Percentiles rank a stretch among this genome's conserved stretches.
These are phyloP conservation scores for Candida broadrunensis DNA, from an alignment of 805 yeast genomes.

Conservation along the genomic window DNA sequence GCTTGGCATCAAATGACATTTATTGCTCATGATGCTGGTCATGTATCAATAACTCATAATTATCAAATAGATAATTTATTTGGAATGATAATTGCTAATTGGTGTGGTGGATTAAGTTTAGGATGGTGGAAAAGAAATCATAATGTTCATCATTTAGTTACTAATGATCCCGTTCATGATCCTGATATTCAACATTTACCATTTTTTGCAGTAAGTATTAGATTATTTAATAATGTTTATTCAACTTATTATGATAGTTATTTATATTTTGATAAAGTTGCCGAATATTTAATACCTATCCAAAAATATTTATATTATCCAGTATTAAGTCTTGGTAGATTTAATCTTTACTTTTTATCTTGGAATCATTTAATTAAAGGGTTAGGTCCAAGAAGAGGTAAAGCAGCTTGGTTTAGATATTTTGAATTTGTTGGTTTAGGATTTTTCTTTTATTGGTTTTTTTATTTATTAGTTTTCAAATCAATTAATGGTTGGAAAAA, in stretches of 20 bases:
- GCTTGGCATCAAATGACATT: constrained; percentile 91
- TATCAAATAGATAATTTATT: constrained; percentile 72
- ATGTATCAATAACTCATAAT: constrained; percentile 76
- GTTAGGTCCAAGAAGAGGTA: constrained; percentile 74
- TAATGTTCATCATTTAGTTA: constrained; percentile 86
- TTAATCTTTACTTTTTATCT: constrained; percentile 77
- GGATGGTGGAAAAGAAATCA: constrained; percentile 97
- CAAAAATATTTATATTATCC: constrained; percentile 78
- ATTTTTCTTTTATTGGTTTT: constrained; percentile 79
- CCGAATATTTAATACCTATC: constrained; percentile 54
- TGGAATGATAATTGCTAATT: constrained; percentile 73
- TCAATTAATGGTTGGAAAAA: constrained; percentile 51
- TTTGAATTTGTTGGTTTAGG: constrained; percentile 68
- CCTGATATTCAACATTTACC: constrained; percentile 95
- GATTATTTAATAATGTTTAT: constrained; percentile 64
- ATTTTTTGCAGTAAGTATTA: constrained; percentile 79
- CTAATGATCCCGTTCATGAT: constrained; percentile 93
- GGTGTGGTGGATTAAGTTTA: constrained; percentile 80
- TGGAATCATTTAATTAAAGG: constrained; percentile 77
- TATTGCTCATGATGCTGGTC: constrained; percentile 90
- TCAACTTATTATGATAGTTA: constrained; percentile 76
- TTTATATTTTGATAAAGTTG: constrained; percentile 65
- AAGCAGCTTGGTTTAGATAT: constrained; percentile 84
- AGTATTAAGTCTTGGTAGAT: constrained; percentile 76
- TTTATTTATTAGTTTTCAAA: constrained; percentile 57